phyloP scores from a whole-genome alignment of 805 yeast genomes.

The Cyberlindnera mycetangii region DNA sequence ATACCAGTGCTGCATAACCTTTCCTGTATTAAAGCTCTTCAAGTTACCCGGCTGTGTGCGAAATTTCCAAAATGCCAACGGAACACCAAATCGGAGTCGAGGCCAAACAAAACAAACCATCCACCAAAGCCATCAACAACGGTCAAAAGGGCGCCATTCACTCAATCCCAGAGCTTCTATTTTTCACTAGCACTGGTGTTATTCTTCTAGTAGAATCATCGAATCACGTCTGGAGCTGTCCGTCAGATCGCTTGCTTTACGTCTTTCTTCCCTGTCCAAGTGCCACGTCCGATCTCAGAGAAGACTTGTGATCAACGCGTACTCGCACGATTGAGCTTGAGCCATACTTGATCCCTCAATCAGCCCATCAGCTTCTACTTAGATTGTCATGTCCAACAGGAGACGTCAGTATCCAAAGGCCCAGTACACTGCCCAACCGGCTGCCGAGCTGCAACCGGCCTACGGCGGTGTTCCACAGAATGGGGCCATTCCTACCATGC shows the following conservation, averaged over 20 bases:
- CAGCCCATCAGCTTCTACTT: not conserved
- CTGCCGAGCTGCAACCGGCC: slow-evolving; percentile 8
- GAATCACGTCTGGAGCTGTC: too few species aligned
- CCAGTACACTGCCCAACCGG: slow-evolving; percentile 20
- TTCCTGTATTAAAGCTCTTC: not conserved
- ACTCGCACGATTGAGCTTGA: not conserved
- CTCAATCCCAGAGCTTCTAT: too few species aligned
- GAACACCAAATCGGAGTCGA: slow-evolving; percentile 6
- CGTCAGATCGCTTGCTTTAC: slow-evolving; percentile 1
- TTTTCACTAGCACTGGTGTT: too few species aligned
- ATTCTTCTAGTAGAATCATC: too few species aligned
- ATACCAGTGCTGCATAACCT: not conserved
- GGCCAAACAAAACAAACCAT: not conserved
- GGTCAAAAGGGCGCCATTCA: not conserved
- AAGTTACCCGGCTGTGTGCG: slow-evolving; percentile 5
- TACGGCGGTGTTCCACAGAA: slow-evolving; percentile 14
- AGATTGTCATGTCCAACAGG: slow-evolving; percentile 25
- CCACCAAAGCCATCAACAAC: not conserved
- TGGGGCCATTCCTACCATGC: slow-evolving; percentile 10
- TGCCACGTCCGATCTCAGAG: slow-evolving; percentile 3
- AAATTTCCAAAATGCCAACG: slow-evolving; percentile 12
- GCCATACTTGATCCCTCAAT: not conserved
- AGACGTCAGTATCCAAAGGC: slow-evolving; percentile 34
- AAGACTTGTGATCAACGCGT: not conserved
- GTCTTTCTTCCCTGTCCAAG: too few species aligned